Conservation (phyloP, 2,329 filamentous ascomycete genomes). For the Cladophialophora chaetospira region DNA sequence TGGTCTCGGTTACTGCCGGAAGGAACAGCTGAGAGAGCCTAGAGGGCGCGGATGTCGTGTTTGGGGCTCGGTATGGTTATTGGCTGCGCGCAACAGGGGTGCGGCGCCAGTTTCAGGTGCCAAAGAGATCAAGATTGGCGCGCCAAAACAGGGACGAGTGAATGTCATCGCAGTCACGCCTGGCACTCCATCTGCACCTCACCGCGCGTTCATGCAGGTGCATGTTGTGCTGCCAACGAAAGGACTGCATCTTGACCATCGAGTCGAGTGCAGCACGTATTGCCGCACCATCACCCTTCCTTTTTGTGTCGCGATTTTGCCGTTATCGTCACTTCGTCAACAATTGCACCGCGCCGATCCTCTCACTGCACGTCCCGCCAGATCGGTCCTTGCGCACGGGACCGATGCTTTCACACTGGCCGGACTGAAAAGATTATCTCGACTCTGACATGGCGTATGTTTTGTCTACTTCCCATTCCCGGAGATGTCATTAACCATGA, state of each 20-base stretch:
- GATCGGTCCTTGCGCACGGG: conserved; percentile 5
- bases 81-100: background rate
- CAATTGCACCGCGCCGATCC: background rate
- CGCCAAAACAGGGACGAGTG: conserved; percentile 1
- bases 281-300: background rate
- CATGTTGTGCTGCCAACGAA: conserved; percentile 3
- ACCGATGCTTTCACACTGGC: conserved; percentile 29
- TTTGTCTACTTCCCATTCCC: background rate
- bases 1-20: background rate
- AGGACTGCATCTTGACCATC: background rate
- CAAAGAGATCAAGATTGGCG: background rate
- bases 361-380: conserved; percentile 9
- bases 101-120: conserved; percentile 2
- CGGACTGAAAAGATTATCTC: conserved; percentile 22
- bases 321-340: background rate
- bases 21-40: background rate
- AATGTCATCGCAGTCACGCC: conserved; percentile 4
- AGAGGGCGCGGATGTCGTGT: background rate
- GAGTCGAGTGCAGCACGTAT: background rate
- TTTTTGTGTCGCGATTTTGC: background rate
- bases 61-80: background rate
- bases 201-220: conserved; percentile 2
- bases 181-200: conserved; percentile 10
- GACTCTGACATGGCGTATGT: conserved; percentile 24
- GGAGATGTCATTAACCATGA: conserved; percentile 9